Evolutionary conservation across 1,284 basidiomycete species (phyloP), one percentile per base, ranked within the genome.

Genomic region (Bondarzewia mesenterica): DNA sequence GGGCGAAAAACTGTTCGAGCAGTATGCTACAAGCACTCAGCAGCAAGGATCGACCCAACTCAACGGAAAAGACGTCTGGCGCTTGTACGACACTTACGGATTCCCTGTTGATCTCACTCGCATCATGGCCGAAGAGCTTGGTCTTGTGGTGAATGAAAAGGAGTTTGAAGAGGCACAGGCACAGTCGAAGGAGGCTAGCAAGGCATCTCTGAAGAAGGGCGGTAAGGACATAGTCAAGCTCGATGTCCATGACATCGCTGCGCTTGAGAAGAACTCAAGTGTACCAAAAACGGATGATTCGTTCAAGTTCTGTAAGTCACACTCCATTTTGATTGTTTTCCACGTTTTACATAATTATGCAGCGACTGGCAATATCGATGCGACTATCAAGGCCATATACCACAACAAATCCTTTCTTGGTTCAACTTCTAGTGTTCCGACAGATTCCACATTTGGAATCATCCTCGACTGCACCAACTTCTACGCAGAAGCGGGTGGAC

Each of bases 41-140:
- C 77, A 85, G 42, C 73, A 77, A 41, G 83, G 82, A 12, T 60
- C 71, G 7, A 87, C 75, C 48, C 77, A 82, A 55, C 80, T 99
- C 40, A 83, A 76, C 54, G 95, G 95, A 15, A 85, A 85, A 59
- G 95, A 99, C 61, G 91, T 97, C 23, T 99, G 95, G 95, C 80
- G 91, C 26, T 70, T 99, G 47, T 99, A 99, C 66, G 96, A 99
- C 66, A 99, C 96, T 0, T 99, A 91, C 64, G 95, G 95, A 38
- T 99, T 99, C 74, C 96, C 95, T 0, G 93, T 93, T 46, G 95
- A 99, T 63, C 72, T 99, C 35, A 99, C 96, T 2, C 83, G 89
- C 48, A 76, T 99, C 55, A 99, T 99, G 95, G 95, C 96, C 21
- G 91, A 96, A 64, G 95, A 99, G 65, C 74, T 92, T 27, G 87